Base-by-base conservation (phyloP, 1,139 yeast species). In the Pichia sp. region DNA sequence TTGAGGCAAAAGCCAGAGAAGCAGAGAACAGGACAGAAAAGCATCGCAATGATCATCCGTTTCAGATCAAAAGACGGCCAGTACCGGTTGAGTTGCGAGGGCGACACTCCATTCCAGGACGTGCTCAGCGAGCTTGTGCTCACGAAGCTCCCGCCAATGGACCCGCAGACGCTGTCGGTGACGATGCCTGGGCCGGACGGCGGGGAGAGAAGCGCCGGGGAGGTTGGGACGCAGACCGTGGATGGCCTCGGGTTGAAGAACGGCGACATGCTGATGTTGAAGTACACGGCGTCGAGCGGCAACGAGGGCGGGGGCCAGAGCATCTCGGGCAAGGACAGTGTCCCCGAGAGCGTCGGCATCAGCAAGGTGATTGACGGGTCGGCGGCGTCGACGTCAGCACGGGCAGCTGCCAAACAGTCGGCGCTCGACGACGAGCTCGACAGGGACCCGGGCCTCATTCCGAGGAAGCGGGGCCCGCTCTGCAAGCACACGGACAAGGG, bases 401-500 rank as follows among this genome's bases (percentile, higher is more conserved):
- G 26, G 26, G 26, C 26, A 23, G 26, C 26, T 23, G 26, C 26
- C 26, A 59, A 52, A 45, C 72, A 84, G 65, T 70, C 84, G 44
- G 74, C 81, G 0, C 77, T 92, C 0, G 99, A 95, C 68, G 80
- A 79, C 55, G 68, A 68, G n/a, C 74, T 92, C 45, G 95, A 87
- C 53, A 76, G 75, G 49, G 77, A 80, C 52, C 80, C 81, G 48
- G 99, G 99, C 0, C 74, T 87, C 56, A 90, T 95, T 57, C 72
- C 77, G 43, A 78, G 99, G 42, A 71, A 75, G 36, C 78, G 75
- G 59, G 81, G 90, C 6, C 68, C 71, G 5, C 75, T 90, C 65
- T 93, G 99, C 69, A 81, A 85, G 55, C 99, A 95, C 68, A 90
- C 95, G 3, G 92, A 85, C 42, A 87, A 86, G 63, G 99, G 98